Evolutionary conservation across 257 asterid genomes (phyloP), one percentile per base, ranked within the genome.

Genomic region (Gardenia jasminoides): DNA sequence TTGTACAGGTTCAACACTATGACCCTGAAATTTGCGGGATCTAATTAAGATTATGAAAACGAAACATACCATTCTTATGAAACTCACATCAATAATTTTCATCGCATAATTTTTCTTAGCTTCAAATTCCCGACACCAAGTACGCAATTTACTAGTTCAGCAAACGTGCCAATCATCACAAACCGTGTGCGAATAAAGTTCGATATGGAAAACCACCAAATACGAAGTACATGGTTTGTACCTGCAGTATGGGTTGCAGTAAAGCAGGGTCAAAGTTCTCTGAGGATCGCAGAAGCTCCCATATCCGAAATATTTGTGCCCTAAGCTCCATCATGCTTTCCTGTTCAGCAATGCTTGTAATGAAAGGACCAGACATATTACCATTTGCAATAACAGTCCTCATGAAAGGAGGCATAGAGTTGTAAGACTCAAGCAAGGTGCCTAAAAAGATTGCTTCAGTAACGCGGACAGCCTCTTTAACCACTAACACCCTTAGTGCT

Each of bases 191-290:
- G 41, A 36, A 36, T 36, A 36, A 36, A 50, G 12, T 76, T 36
- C 64, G 58, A 66, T 33, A 69, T 13, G 24, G 39, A 70, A 70
- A 59, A 47, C 44, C 44, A 68, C 74, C 1, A 8, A 47, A 52
- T 62, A 10, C 28, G 61, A 39, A 12, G 28, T 74, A 33, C 54
- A 74, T 72, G 15, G 62, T 75, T 76, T 88, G 70, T 78, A 93
- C 99, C 96, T 95, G 99, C 82, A 95, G 78, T 80, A 93, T 84
- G 59, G 99, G 98, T 85, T 76, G 98, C 85, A 95, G 86, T 78
- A 93, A 52, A 80, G 86, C 90, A 50, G 99, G 98, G 85, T 95
- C 98, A 62, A 95, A 95, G 83, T 79, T 90, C 80, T 91, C 90
- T 3, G 97, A 92, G 80, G 99, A 84, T 84, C 78, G 87, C 74